Evolutionary conservation across 2,329 filamentous ascomycete species (phyloP), one percentile per base, ranked within the genome.

Genomic region (Nannizzia gypsea): DNA sequence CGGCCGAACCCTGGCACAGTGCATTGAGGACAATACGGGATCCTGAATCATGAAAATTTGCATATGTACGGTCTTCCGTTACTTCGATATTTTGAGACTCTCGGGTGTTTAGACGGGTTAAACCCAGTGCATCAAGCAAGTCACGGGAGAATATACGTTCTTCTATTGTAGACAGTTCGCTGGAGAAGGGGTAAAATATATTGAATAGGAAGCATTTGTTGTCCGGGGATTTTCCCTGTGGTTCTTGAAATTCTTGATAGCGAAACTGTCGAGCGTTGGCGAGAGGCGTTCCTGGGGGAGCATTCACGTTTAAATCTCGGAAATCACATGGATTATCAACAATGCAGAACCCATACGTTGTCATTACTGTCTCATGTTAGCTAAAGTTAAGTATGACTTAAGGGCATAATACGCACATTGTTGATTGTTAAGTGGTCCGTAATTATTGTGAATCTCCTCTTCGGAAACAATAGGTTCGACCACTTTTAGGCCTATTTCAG

Each of bases 401-500:
- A 17, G 58, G 17, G 28, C 11, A 5, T 15, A 8, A 13, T 11
- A 63, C 72, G 54, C 62, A 74, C 77, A 74, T 72, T 89, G 85
- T 61, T 85, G 86, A 66, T 90, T 90, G 5, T 86, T 88, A 71
- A 89, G 88, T n/a, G 77, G 73, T 31, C 87, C 87, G 67, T 90
- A 90, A 69, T 88, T 89, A 74, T 89, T 88, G 66, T 78, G 85
- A 24, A 81, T 72, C 63, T 81, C 77, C 31, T 81, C 70, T 0
- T 84, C 83, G 0, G 81, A 72, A 3, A 64, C 56, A 65, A 84
- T 79, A 6, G 72, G 67, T 9, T 77, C 71, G 22, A 78, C 70
- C 1, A 78, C 74, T 44, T 74, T 67, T 46, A 78, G 68, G 5
- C 67, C 69, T 28, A 78, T 71, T 62, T 71, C 70, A 59, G 70